These are phyloP conservation scores for Claviceps sp. DNA, from an alignment of 2,329 filamentous ascomycete genomes.

Conservation along the genomic window DNA sequence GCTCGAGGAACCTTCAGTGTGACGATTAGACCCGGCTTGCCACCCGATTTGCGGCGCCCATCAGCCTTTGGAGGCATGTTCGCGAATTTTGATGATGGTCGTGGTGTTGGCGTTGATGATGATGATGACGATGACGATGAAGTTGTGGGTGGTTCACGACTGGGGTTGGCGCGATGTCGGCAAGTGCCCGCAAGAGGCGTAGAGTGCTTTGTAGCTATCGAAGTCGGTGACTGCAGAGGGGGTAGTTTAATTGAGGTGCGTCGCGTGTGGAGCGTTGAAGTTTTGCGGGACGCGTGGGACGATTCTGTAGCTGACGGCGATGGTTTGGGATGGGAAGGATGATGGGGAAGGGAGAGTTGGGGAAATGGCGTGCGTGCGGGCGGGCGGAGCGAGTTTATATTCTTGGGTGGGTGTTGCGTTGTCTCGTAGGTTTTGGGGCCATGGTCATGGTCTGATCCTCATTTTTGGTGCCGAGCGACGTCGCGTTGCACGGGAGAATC, in stretches of 20 bases:
- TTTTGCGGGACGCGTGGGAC: conserved; percentile 6
- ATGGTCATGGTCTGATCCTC: conserved; percentile 25
- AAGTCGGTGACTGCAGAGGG: neutral
- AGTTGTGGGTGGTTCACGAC: neutral
- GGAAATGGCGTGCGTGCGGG: conserved; percentile 12
- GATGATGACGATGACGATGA: neutral
- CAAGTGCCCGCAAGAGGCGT: neutral
- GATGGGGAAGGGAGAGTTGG: conserved; percentile 9
- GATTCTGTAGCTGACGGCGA: conserved; percentile 16
- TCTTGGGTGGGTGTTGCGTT: conserved; percentile 17
- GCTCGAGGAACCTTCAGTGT: conserved; percentile 39
- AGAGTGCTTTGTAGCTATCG: neutral
- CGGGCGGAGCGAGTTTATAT: conserved; percentile 18
- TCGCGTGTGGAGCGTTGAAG: neutral
- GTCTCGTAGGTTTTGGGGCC: conserved; percentile 24
- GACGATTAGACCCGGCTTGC: conserved; percentile 28
- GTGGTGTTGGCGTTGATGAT: conserved; percentile 6
- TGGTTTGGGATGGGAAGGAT: conserved; percentile 10
- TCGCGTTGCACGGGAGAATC: conserved; percentile 18
- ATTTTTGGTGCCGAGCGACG: conserved; percentile 25
- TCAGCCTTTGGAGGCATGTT: conserved; percentile 23
- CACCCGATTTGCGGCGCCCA: conserved; percentile 24
- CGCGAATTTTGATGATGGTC: neutral
- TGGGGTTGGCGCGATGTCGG: neutral
- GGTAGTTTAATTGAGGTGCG: neutral